Conservation (phyloP, 495 filamentous ascomycete genomes). For the Aspergillus egyptiacus region DNA sequence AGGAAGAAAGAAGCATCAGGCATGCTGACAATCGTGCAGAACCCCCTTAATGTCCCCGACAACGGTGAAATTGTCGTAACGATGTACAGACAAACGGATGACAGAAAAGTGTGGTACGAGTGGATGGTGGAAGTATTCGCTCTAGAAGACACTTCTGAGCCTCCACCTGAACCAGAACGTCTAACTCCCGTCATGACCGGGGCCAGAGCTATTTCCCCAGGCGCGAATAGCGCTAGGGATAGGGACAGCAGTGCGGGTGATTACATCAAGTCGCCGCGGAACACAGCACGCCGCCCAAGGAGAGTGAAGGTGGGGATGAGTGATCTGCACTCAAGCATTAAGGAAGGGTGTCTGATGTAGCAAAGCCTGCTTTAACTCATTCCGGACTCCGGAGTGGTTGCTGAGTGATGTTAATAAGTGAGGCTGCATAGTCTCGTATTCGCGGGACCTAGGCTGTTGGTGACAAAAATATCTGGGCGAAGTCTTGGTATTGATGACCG, state of each 20-base stretch:
- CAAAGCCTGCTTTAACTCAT: constrained; percentile 5
- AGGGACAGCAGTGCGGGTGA: constrained; percentile 14
- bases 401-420: not conserved
- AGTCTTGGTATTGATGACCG: not conserved
- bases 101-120: constrained; percentile 97
- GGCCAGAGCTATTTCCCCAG: constrained; percentile 27
- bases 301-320: constrained; percentile 71
- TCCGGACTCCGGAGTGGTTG: not conserved
- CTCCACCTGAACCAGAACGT: constrained; percentile 15
- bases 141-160: constrained; percentile 26
- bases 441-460: not conserved
- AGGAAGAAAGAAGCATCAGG: not conserved
- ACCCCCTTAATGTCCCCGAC: constrained; percentile 81
- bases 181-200: constrained; percentile 31
- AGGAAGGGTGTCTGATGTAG: constrained; percentile 89
- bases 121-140: constrained; percentile 87
- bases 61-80: constrained; percentile 77
- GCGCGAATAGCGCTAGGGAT: constrained; percentile 21
- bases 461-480: constrained; percentile 5
- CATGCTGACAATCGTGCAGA: constrained; percentile 43
- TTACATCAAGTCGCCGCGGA: constrained; percentile 9
- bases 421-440: constrained; percentile 7
- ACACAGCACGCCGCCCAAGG: constrained; percentile 34
- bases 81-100: constrained; percentile 93
- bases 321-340: constrained; percentile 83